Percentiles rank a stretch among this genome's conserved stretches.
Conservation (phyloP, 1,284 basidiomycete genomes). For the Boletus smithii region DNA sequence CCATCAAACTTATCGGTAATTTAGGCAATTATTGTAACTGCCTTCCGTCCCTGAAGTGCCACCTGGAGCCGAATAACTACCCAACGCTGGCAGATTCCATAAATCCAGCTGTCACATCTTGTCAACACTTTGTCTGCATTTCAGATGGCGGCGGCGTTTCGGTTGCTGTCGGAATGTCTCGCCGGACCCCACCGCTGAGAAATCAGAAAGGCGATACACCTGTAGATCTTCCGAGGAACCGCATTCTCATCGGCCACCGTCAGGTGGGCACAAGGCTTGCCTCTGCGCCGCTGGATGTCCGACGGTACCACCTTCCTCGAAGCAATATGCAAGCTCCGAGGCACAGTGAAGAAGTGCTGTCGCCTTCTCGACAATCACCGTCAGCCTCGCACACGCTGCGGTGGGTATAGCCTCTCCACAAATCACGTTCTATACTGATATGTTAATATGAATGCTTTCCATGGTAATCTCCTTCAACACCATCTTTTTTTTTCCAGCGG, state of each 20-base stretch:
- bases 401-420: conserved; percentile 4
- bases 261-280: background rate
- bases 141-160: background rate
- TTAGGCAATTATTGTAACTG: conserved; percentile 22
- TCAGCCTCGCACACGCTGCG: conserved; percentile 1
- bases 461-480: background rate
- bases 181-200: background rate
- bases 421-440: conserved; percentile 2
- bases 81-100: conserved; percentile 5
- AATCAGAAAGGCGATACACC: conserved; percentile 19
- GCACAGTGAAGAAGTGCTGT: background rate
- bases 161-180: conserved; percentile 3
- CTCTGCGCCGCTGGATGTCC: background rate
- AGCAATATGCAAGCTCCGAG: conserved; percentile 3
- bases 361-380: conserved; percentile 20
- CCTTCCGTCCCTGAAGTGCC: conserved; percentile 22
- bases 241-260: background rate
- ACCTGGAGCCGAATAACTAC: conserved; percentile 8
- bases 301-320: background rate
- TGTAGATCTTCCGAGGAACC: conserved; percentile 18
- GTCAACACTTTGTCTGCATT: conserved; percentile 2
- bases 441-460: conserved; percentile 6
- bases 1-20: conserved; percentile 27
- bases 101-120: background rate
- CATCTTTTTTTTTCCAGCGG: background rate